phyloP scores from a whole-genome alignment of 2,329 filamentous ascomycete species.

The Fusarium fujikuroi region DNA sequence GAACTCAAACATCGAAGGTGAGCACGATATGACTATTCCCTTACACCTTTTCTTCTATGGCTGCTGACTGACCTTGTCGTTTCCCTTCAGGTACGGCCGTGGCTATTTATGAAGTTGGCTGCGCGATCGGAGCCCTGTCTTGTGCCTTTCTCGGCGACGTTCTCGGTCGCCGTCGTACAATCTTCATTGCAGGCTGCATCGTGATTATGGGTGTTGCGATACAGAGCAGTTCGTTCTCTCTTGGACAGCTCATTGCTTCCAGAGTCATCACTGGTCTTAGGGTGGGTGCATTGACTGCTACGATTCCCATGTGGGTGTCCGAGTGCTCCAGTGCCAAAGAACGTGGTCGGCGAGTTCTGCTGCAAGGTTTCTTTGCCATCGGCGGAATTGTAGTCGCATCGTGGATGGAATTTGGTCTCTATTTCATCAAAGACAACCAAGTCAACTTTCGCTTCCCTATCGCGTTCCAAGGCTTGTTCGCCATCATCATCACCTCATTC shows the following conservation, averaged over 20 bases:
- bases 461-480: not conserved
- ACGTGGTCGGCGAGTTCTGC: not conserved
- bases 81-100: not conserved
- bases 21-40: not conserved
- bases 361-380: not conserved
- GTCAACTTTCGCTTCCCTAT: not conserved
- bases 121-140: not conserved
- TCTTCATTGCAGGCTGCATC: not conserved
- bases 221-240: not conserved
- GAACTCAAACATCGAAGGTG: not conserved
- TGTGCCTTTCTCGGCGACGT: not conserved
- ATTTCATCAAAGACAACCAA: not conserved
- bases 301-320: not conserved
- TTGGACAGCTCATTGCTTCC: not conserved
- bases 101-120: not conserved
- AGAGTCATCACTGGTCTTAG: not conserved
- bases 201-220: not conserved
- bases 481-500: not conserved
- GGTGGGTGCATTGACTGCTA: not conserved
- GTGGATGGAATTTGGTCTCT: not conserved
- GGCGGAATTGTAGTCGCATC: not conserved
- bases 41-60: rapidly evolving
- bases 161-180: not conserved
- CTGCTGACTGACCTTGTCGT: not conserved
- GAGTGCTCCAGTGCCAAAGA: not conserved